phyloP scores from a whole-genome alignment of 805 yeast genomes.

The Starmerella tilneyi region DNA sequence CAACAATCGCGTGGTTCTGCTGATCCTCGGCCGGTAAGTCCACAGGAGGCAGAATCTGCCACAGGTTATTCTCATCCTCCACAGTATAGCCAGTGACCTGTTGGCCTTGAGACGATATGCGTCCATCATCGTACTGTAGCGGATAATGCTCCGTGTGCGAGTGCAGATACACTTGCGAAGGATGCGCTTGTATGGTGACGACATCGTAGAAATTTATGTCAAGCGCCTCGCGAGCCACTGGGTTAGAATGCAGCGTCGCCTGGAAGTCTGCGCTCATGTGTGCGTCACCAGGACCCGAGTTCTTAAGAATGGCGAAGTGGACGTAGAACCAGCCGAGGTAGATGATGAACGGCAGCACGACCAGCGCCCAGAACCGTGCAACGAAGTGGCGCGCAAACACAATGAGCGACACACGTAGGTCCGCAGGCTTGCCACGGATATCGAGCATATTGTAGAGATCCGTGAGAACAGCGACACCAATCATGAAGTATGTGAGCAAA shows the following conservation, averaged over 20 bases:
- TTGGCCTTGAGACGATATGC: constrained; percentile 88
- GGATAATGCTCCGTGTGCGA: constrained; percentile 83
- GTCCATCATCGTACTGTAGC: constrained; percentile 88
- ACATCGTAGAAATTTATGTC: constrained; percentile 53
- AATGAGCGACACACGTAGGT: constrained; percentile 26
- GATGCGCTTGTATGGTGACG: constrained; percentile 59
- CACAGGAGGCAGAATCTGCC: constrained; percentile 36
- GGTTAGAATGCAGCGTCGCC: constrained; percentile 63
- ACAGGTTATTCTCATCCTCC: constrained; percentile 77
- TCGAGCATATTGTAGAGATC: constrained; percentile 50
- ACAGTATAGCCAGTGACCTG: constrained; percentile 82
- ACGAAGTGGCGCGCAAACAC: constrained; percentile 51
- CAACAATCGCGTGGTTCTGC: constrained; percentile 32
- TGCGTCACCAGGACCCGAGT: constrained; percentile 88
- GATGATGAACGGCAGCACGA: constrained; percentile 58
- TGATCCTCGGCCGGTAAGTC: constrained; percentile 33
- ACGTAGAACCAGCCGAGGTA: constrained; percentile 66
- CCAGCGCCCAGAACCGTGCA: constrained; percentile 53
- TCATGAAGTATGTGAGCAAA: constrained; percentile 71
- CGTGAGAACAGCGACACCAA: constrained; percentile 79
- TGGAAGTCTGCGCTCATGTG: constrained; percentile 84
- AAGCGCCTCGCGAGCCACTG: constrained; percentile 56
- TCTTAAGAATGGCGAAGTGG: constrained; percentile 65
- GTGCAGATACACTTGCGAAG: constrained; percentile 54
- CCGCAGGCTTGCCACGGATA: constrained; percentile 59